phyloP scores from a whole-genome alignment of 2,329 filamentous ascomycete genomes.

The Colletotrichum sp. region DNA sequence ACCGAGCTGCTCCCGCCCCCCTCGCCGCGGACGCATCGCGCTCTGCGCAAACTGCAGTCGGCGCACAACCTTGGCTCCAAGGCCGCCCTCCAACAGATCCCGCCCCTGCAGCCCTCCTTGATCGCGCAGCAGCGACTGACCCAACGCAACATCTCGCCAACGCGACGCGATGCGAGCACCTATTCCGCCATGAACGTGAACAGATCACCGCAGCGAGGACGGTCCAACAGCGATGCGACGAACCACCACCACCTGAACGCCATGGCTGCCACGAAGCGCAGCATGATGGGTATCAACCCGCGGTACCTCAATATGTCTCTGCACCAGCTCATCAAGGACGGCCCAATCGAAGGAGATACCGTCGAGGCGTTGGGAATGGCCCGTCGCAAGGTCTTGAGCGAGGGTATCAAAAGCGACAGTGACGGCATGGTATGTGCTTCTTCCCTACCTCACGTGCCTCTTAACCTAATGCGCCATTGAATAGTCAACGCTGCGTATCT shows the following conservation, averaged over 20 bases:
- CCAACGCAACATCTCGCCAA: constrained; percentile 33
- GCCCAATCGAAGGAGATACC: constrained; percentile 75
- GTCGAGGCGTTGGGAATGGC: constrained; percentile 67
- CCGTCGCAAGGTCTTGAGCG: constrained; percentile 75
- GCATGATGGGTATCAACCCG: constrained; percentile 38
- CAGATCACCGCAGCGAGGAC: constrained; percentile 59
- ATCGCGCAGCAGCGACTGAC: constrained; percentile 68
- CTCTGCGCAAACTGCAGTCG: constrained; percentile 76
- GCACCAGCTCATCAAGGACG: constrained; percentile 80
- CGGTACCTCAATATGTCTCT: constrained; percentile 63
- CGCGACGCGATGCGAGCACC: constrained; percentile 19
- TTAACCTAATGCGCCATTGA: neutral
- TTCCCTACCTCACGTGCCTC: neutral
- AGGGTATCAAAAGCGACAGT: constrained; percentile 77
- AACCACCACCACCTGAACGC: constrained; percentile 41
- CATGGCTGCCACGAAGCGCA: constrained; percentile 38
- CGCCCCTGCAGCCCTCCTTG: constrained; percentile 47
- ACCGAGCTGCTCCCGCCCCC: constrained; percentile 59
- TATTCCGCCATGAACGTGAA: constrained; percentile 29
- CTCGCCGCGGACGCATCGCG: constrained; percentile 69
- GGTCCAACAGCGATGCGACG: constrained; percentile 77
- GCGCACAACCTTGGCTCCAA: constrained; percentile 71
- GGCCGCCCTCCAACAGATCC: constrained; percentile 44
- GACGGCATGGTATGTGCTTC: constrained; percentile 73
- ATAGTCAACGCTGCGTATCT: constrained; percentile 90